Percentiles rank a stretch among this genome's conserved stretches.
Conservation (phyloP, 257 asterid genomes). For the Apocynum venetum region DNA sequence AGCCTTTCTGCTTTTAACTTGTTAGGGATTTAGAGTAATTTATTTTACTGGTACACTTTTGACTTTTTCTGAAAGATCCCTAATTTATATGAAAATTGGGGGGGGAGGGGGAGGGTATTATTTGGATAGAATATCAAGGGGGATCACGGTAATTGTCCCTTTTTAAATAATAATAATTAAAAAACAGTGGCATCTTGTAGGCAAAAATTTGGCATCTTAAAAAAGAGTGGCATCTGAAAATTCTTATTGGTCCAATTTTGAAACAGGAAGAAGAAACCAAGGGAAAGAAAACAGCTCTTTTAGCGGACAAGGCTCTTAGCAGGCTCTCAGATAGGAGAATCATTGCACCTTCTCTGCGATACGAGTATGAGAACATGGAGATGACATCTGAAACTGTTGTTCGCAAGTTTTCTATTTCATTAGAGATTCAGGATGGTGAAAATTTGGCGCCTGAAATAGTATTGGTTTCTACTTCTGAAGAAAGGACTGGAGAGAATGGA, state of each 20-base stretch:
- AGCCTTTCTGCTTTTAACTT: no score
- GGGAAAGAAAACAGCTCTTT: conserved; percentile 21
- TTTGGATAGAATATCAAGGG: no score
- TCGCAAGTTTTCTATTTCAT: conserved; percentile 13
- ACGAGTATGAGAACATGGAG: conserved; percentile 14
- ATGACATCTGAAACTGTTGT: conserved; percentile 8
- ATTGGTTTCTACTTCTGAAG: conserved; percentile 22
- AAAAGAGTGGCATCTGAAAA: no score
- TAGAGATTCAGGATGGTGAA: conserved; percentile 25
- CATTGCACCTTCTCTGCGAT: conserved; percentile 6
- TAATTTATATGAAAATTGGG: no score
- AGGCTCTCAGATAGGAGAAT: conserved; percentile 9
- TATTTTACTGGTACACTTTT: no score
- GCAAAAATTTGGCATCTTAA: no score
- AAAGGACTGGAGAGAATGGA: conserved; percentile 1
- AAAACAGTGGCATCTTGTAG: no score
- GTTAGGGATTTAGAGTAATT: no score
- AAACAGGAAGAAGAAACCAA: conserved; percentile 36
- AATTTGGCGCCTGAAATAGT: conserved; percentile 21
- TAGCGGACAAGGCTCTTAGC: conserved; percentile 15
- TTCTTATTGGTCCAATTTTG: background rate
- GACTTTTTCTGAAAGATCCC: no score
- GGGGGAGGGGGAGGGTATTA: no score
- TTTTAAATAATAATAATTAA: no score
- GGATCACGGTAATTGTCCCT: no score